Percentiles rank a stretch among this genome's conserved stretches.
Evolutionary conservation across 2,329 filamentous ascomycete species (phyloP).

Genomic region (Sporothrix inflata): DNA sequence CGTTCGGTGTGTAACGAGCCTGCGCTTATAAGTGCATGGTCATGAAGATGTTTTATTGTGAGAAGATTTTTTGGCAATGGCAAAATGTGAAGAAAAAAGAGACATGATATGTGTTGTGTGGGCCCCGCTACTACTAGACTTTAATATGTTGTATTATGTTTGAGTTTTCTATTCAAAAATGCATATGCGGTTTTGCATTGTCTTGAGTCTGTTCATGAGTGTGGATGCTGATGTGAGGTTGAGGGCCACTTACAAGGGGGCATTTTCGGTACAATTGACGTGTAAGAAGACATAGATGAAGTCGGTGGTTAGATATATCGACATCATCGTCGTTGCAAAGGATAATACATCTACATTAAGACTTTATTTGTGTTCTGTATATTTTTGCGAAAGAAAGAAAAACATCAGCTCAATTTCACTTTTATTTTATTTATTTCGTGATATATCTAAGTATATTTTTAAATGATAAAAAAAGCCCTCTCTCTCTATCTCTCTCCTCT

Average conservation of each 20-base stretch:
- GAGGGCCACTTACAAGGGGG: not conserved
- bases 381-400: not conserved
- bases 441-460: too few species aligned
- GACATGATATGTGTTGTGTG: conserved; percentile 15
- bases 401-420: too few species aligned
- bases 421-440: too few species aligned
- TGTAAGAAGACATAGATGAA: too few species aligned
- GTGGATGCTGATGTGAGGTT: not conserved
- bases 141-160: conserved; percentile 23
- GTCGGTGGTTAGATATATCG: too few species aligned
- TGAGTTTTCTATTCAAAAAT: conserved; percentile 3
- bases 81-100: conserved; percentile 17
- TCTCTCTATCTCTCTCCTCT: too few species aligned
- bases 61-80: not conserved
- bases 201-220: not conserved
- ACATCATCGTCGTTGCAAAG: too few species aligned
- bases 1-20: not conserved
- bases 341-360: too few species aligned
- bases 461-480: too few species aligned
- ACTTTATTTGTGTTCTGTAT: too few species aligned
- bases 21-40: not conserved
- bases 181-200: not conserved
- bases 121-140: conserved; percentile 23
- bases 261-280: too few species aligned
- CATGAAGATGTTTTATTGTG: not conserved